phyloP scores from a whole-genome alignment of 495 filamentous ascomycete species.

The Penicillium goetzii region DNA sequence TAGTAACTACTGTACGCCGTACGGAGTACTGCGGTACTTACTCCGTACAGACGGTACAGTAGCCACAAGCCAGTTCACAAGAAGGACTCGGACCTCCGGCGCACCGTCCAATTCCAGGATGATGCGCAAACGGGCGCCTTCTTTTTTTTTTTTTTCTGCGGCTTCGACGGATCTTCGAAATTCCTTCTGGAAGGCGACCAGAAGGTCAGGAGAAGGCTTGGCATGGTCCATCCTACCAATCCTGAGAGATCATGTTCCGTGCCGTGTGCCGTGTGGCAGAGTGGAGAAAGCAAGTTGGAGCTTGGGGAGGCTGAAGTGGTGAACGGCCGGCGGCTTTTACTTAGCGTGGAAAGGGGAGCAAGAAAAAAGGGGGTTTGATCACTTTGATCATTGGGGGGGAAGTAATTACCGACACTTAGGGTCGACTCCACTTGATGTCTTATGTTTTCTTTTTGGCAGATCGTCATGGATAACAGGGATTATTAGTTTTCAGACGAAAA shows the following conservation, averaged over 20 bases:
- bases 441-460: constrained; percentile 4
- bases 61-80: background rate
- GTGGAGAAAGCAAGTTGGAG: constrained; percentile 12
- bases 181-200: constrained; percentile 45
- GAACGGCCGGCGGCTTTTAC: constrained; percentile 22
- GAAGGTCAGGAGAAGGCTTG: constrained; percentile 47
- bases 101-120: constrained; percentile 22
- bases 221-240: constrained; percentile 30
- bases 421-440: constrained; percentile 10
- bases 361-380: constrained; percentile 23
- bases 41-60: background rate
- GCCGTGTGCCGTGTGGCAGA: constrained; percentile 35
- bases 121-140: constrained; percentile 16
- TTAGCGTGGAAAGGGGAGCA: constrained; percentile 20
- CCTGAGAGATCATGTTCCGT: constrained; percentile 21
- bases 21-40: too few species aligned
- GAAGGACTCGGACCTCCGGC: constrained; percentile 21
- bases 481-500: background rate
- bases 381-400: constrained; percentile 13
- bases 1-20: too few species aligned
- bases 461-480: background rate
- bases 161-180: constrained; percentile 38
- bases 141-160: constrained; percentile 21
- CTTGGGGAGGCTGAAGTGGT: constrained; percentile 5
- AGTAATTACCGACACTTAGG: constrained; percentile 32